phyloP scores from a whole-genome alignment of 2,329 filamentous ascomycete genomes.

The Ilyonectria mors-panacis region DNA sequence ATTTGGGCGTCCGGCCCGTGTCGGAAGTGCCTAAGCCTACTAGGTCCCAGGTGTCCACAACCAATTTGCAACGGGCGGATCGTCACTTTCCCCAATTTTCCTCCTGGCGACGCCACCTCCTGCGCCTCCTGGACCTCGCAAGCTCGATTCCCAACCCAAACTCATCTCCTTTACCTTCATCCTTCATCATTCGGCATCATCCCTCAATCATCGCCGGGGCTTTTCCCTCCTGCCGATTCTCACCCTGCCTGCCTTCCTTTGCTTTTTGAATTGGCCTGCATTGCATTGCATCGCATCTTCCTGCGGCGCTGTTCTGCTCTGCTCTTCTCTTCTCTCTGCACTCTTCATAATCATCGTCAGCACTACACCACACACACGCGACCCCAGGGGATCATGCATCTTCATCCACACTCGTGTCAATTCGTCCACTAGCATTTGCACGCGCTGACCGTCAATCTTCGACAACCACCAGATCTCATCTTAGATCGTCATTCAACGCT shows the following conservation, averaged over 20 bases:
- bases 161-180: slow-evolving; percentile 29
- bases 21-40: slow-evolving; percentile 33
- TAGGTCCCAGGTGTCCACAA: slow-evolving; percentile 35
- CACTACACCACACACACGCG: not conserved
- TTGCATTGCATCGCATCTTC: slow-evolving; percentile 15
- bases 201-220: slow-evolving; percentile 10
- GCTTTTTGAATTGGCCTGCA: slow-evolving; percentile 9
- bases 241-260: slow-evolving; percentile 2
- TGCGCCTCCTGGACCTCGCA: slow-evolving; percentile 46
- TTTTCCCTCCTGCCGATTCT: slow-evolving; percentile 9
- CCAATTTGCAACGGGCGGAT: slow-evolving; percentile 49
- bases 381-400: slow-evolving; percentile 26
- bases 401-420: slow-evolving; percentile 17
- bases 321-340: slow-evolving; percentile 5
- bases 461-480: slow-evolving; percentile 20
- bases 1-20: slow-evolving; percentile 35
- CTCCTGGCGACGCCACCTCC: slow-evolving; percentile 48
- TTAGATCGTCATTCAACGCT: not conserved
- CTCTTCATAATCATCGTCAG: slow-evolving; percentile 4
- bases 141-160: slow-evolving; percentile 30
- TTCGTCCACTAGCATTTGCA: slow-evolving; percentile 21
- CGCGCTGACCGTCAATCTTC: slow-evolving; percentile 29
- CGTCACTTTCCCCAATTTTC: slow-evolving; percentile 43
- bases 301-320: slow-evolving; percentile 13
- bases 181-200: slow-evolving; percentile 25